phyloP scores from a whole-genome alignment of 2,329 filamentous ascomycete genomes.

The Aspergillus pseudonomiae region DNA sequence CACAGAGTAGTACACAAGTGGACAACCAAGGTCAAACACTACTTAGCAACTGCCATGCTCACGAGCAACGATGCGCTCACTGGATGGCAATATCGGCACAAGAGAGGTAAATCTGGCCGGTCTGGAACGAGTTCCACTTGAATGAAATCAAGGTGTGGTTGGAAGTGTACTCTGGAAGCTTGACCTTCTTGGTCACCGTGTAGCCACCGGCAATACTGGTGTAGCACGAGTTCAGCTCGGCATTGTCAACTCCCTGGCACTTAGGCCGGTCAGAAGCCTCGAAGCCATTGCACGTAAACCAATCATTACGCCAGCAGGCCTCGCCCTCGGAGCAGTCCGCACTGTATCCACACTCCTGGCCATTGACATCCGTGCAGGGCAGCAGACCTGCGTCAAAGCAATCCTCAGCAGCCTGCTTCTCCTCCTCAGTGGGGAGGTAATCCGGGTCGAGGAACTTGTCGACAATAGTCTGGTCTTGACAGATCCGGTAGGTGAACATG shows the following conservation, averaged over 20 bases:
- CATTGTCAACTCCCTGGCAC: slow-evolving; percentile 52
- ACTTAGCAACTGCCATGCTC: too few relatives aligned
- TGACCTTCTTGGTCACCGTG: slow-evolving; percentile 56
- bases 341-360: slow-evolving; percentile 54
- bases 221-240: slow-evolving; percentile 49
- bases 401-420: slow-evolving; percentile 58
- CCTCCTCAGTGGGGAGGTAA: slow-evolving; percentile 54
- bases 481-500: slow-evolving; percentile 60
- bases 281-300: slow-evolving; percentile 54
- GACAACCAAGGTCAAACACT: too few relatives aligned
- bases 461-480: slow-evolving; percentile 55
- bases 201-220: slow-evolving; percentile 59
- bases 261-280: slow-evolving; percentile 16
- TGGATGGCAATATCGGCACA: slow-evolving; percentile 57
- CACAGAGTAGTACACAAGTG: too few relatives aligned
- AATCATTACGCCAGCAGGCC: slow-evolving; percentile 55
- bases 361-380: slow-evolving; percentile 54
- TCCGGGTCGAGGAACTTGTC: slow-evolving; percentile 53
- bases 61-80: neutral
- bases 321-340: slow-evolving; percentile 51
- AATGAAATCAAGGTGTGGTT: slow-evolving; percentile 57
- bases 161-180: slow-evolving; percentile 52
- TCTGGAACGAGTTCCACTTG: slow-evolving; percentile 61
- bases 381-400: slow-evolving; percentile 56
- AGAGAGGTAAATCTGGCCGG: slow-evolving; percentile 56